Percentiles rank a stretch among this genome's conserved stretches.
Conservation (phyloP, 192 early-diverging fungal species). For the Rhizophagus sp. region DNA sequence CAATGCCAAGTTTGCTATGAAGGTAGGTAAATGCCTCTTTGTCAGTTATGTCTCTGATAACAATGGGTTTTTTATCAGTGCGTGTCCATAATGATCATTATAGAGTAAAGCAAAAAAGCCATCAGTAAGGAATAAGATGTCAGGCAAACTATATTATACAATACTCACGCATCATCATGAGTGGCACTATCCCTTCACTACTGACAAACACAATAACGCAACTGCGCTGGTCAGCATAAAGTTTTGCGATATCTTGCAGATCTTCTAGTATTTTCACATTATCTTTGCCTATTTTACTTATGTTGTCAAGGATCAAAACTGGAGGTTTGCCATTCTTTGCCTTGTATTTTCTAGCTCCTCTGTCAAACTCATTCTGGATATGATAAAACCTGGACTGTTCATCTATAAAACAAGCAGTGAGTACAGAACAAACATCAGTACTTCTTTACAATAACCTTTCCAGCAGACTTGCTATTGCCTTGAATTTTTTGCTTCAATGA, state of each 20-base stretch:
- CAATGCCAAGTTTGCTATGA: conserved; percentile 19
- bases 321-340: conserved; percentile 25
- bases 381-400: conserved; percentile 3
- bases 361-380: neutral
- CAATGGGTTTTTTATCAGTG: neutral
- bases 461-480: neutral
- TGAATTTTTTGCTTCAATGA: neutral
- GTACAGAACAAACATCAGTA: conserved; percentile 22
- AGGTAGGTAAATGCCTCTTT: conserved; percentile 15
- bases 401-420: conserved; percentile 27
- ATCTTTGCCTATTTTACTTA: conserved; percentile 24
- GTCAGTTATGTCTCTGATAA: conserved; percentile 27
- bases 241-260: conserved; percentile 27
- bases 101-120: conserved; percentile 25
- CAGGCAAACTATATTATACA: conserved; percentile 10
- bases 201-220: conserved; percentile 30
- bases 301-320: conserved; percentile 25
- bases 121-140: conserved; percentile 13
- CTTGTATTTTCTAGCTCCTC: conserved; percentile 27
- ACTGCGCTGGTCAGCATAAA: conserved; percentile 8
- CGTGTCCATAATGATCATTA: conserved; percentile 18
- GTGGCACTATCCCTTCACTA: conserved; percentile 4
- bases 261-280: conserved; percentile 3
- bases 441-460: conserved; percentile 27
- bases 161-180: conserved; percentile 22